A percentile compares a stretch with the other conserved stretches of the same genome.
Conservation (phyloP, 805 yeast genomes). For the Dipodascus albidus region DNA sequence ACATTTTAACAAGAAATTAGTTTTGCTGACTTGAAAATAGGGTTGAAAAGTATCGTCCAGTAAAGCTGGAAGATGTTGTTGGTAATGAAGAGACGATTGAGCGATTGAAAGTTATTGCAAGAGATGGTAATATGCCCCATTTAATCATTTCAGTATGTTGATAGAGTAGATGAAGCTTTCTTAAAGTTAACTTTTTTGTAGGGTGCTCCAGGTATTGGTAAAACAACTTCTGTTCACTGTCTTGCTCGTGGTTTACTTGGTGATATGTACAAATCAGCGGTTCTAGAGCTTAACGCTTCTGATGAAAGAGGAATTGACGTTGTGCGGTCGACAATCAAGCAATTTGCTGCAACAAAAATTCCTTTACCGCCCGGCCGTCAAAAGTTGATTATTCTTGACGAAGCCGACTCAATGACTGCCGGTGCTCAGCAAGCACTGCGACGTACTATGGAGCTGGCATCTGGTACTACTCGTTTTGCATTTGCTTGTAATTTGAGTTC, state of each 20-base stretch:
- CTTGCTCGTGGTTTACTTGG: constrained; percentile 79
- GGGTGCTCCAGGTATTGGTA: constrained; percentile 91
- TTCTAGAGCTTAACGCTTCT: constrained; percentile 86
- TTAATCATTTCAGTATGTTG: constrained; percentile 65
- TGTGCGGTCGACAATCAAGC: constrained; percentile 85
- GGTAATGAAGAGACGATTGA: constrained; percentile 89
- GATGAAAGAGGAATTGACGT: constrained; percentile 98
- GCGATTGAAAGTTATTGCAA: constrained; percentile 70
- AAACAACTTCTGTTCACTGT: constrained; percentile 88
- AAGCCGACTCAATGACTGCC: constrained; percentile 94
- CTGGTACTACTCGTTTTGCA: constrained; percentile 96
- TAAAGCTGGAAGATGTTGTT: constrained; percentile 67
- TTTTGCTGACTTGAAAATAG: constrained; percentile 19
- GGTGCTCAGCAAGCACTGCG: constrained; percentile 94
- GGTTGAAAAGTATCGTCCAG: constrained; percentile 97
- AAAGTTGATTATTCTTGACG: constrained; percentile 87
- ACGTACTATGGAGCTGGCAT: constrained; percentile 89
- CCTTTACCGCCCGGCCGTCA: constrained; percentile 81
- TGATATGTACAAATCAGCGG: constrained; percentile 62
- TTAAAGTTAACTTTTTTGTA: too few species aligned
- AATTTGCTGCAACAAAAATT: constrained; percentile 91
- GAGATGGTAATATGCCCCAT: constrained; percentile 95
- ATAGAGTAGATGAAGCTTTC: not conserved
- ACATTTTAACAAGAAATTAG: not conserved
- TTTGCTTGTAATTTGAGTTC: constrained; percentile 93